These are phyloP conservation scores for Tetracentron sinense DNA, from an alignment of 164 flowering plant species.

Conservation along the genomic window DNA sequence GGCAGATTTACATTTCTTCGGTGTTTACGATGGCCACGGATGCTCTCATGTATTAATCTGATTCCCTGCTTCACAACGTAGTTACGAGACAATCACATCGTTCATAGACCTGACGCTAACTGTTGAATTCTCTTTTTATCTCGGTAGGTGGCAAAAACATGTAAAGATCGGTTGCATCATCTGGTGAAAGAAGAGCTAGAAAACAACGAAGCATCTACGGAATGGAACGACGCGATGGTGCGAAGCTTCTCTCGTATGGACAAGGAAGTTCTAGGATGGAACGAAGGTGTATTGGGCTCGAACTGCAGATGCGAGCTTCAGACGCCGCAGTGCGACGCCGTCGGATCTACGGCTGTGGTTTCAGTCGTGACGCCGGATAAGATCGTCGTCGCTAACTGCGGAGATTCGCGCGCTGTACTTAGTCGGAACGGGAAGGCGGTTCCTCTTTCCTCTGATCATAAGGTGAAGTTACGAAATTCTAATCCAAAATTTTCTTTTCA, in stretches of 20 bases:
- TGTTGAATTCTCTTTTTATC: not conserved
- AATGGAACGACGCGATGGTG: constrained; percentile 53
- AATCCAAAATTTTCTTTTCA: too few species aligned
- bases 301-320: constrained; percentile 73
- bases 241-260: constrained; percentile 69
- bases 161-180: constrained; percentile 64
- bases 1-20: constrained; percentile 34
- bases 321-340: constrained; percentile 78
- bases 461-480: constrained; percentile 42
- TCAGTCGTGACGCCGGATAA: constrained; percentile 61
- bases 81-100: too few species aligned
- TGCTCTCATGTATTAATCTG: constrained; percentile 57
- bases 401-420: constrained; percentile 84
- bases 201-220: constrained; percentile 6
- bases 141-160: constrained; percentile 75
- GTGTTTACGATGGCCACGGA: constrained; percentile 68
- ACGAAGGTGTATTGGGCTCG: constrained; percentile 8
- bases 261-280: constrained; percentile 35
- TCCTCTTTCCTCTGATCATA: constrained; percentile 66
- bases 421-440: constrained; percentile 60
- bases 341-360: constrained; percentile 90
- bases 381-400: constrained; percentile 77
- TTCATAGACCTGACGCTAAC: not conserved
- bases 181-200: constrained; percentile 65
- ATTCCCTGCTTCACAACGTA: not conserved